These are phyloP conservation scores for Aspergillus sp. DNA, from an alignment of 2,329 filamentous ascomycete genomes.

Conservation along the genomic window DNA sequence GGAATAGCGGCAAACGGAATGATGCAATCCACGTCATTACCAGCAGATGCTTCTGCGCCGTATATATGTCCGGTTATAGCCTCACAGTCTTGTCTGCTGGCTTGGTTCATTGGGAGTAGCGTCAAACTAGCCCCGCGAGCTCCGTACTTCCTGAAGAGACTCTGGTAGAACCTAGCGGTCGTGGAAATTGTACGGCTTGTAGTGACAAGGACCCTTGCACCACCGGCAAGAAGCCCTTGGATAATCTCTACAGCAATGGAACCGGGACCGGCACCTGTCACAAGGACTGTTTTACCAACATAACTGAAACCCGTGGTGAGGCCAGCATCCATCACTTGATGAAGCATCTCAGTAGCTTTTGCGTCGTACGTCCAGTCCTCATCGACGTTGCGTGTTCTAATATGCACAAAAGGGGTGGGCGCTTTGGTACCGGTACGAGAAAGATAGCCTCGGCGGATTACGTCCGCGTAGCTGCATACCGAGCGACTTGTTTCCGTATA, in stretches of 20 bases:
- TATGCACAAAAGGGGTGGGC: conserved; percentile 18
- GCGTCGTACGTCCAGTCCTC: conserved; percentile 22
- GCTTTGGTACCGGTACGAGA: not conserved
- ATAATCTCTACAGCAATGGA: conserved; percentile 42
- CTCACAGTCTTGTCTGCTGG: conserved; percentile 43
- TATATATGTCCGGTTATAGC: conserved; percentile 43
- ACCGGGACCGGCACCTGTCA: conserved; percentile 40
- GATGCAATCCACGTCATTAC: conserved; percentile 42
- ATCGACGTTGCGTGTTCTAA: conserved; percentile 18
- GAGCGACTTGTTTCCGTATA: conserved; percentile 15
- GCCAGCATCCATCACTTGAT: conserved; percentile 17
- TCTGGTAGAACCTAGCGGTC: conserved; percentile 36
- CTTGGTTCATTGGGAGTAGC: conserved; percentile 46
- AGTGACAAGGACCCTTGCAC: conserved; percentile 43
- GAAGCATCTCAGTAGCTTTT: conserved; percentile 18
- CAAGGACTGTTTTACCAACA: conserved; percentile 32
- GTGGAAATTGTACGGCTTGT: conserved; percentile 37
- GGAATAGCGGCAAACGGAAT: conserved; percentile 48
- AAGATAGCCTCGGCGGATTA: not conserved
- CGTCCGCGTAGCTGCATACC: conserved; percentile 9
- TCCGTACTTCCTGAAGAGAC: conserved; percentile 37
- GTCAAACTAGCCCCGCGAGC: conserved; percentile 37
- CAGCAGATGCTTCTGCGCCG: conserved; percentile 20
- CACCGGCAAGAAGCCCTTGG: conserved; percentile 34
- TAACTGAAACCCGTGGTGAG: conserved; percentile 26